Percentiles rank a stretch among this genome's conserved stretches.
Conservation (phyloP, 371 early-diverging fungal genomes). For the Thermomucor indicae-seudaticae region DNA sequence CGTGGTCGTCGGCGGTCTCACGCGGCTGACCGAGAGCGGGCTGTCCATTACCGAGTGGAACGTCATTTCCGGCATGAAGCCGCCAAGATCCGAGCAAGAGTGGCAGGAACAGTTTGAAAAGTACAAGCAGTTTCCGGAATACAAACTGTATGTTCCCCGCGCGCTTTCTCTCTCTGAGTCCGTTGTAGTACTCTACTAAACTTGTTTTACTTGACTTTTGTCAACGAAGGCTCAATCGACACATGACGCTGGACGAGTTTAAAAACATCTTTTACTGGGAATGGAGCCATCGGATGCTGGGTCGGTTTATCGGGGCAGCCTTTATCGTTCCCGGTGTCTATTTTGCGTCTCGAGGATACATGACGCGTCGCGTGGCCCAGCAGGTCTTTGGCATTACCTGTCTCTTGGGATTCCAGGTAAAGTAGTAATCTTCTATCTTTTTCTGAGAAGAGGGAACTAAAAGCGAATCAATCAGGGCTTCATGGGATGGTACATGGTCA, state of each 20-base stretch:
- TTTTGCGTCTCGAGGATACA: conserved; percentile 78
- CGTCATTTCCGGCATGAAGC: conserved; percentile 88
- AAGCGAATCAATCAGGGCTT: conserved; percentile 55
- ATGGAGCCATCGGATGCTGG: conserved; percentile 94
- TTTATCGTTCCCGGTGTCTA: conserved; percentile 85
- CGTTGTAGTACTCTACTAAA: background rate
- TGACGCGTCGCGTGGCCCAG: conserved; percentile 64
- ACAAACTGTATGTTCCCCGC: conserved; percentile 66
- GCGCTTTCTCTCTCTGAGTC: background rate
- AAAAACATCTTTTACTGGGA: conserved; percentile 96
- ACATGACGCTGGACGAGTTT: conserved; percentile 89
- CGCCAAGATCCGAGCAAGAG: conserved; percentile 81
- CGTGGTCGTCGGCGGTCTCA: conserved; percentile 93
- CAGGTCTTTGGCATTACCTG: conserved; percentile 71
- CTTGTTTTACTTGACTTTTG: background rate
- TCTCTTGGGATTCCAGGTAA: conserved; percentile 82
- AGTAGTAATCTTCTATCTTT: no score
- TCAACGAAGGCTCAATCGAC: conserved; percentile 86
- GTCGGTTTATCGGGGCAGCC: conserved; percentile 87
- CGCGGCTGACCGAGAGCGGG: conserved; percentile 94
- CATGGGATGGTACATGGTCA: conserved; percentile 98
- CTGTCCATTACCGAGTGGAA: conserved; percentile 97
- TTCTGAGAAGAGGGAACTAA: background rate
- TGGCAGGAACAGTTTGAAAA: conserved; percentile 95
- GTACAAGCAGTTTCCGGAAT: conserved; percentile 97